Evolutionary conservation across 2,329 filamentous ascomycete species (phyloP), one percentile per base, ranked within the genome.

Genomic region (Teratosphaeria zuluensis): DNA sequence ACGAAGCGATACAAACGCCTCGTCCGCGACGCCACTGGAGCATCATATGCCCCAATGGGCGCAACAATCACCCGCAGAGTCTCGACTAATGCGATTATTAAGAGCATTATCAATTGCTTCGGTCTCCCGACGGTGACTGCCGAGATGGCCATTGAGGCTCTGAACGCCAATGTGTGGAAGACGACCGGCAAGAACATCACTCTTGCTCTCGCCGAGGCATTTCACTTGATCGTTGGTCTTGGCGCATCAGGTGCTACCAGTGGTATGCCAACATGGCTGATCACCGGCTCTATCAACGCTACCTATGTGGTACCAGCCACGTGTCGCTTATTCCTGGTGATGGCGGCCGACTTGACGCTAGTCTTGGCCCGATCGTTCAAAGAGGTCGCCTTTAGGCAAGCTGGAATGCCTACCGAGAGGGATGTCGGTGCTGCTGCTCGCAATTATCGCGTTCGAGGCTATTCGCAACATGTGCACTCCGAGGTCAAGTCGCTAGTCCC

Each of bases 321-420:
- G 16, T 68, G 68, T 42, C 60, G 69, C 32, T 65, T 72, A 55
- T 63, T 72, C 59, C 65, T 72, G 48, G 69, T 69, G 53, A 70
- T 69, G 63, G 64, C 70, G 7, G 69, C 65, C 58, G 70, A 72
- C 48, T 63, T 72, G 56, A 72, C 69, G 33, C 62, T 72, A 19
- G 70, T 71, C 38, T 64, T 72, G 16, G 66, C 68, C 35, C 61
- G 66, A 51, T 66, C 68, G 0, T 72, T 72, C 62, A 64, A 65
- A 53, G 63, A 65, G 51, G 61, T 61, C 8, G 59, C 61, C 8
- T 62, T 64, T 56, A 58, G 62, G 11, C 53, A 58, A 31, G 60
- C 57, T 42, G 61, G 58, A 28, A 61, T 63, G 51, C 65, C 65
- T 8, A 56, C 59, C 16, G 64, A 64, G 38, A 55, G 55, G 42